Percentiles rank a stretch among this genome's conserved stretches.
Evolutionary conservation across 2,329 filamentous ascomycete genomes (phyloP).

Genomic region (Penicillium sp.): DNA sequence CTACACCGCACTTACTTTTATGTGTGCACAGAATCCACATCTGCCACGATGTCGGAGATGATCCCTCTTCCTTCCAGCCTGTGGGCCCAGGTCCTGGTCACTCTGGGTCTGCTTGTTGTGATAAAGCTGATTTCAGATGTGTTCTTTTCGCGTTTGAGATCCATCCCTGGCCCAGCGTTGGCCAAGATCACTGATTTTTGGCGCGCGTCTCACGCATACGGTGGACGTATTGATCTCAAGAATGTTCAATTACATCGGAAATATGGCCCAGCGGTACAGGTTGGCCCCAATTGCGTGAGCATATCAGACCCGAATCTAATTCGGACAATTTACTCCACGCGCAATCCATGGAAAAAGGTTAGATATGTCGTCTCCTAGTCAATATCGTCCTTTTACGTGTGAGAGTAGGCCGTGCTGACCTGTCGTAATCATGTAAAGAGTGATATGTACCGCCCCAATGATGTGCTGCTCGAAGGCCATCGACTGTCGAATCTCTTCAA

Average conservation of each 20-base stretch:
- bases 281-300: constrained; percentile 41
- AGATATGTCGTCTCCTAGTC: not conserved
- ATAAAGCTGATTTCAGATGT: constrained; percentile 11
- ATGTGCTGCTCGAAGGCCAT: constrained; percentile 25
- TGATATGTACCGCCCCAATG: constrained; percentile 29
- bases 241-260: constrained; percentile 34
- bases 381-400: not conserved
- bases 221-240: constrained; percentile 15
- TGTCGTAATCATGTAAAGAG: constrained; percentile 15
- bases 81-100: constrained; percentile 8
- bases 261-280: constrained; percentile 41
- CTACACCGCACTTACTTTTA: not conserved
- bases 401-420: constrained; percentile 1
- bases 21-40: not conserved
- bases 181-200: constrained; percentile 18
- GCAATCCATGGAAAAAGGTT: constrained; percentile 22
- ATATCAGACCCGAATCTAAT: constrained; percentile 41
- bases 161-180: constrained; percentile 15
- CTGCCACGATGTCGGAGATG: constrained; percentile 1
- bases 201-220: constrained; percentile 12
- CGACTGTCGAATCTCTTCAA: constrained; percentile 28
- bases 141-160: constrained; percentile 11
- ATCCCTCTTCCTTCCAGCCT: constrained; percentile 1
- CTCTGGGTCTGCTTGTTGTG: constrained; percentile 9
- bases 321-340: constrained; percentile 35